Base-by-base conservation (phyloP, 345 rosid genomes). In the Euphorbia peplus region DNA sequence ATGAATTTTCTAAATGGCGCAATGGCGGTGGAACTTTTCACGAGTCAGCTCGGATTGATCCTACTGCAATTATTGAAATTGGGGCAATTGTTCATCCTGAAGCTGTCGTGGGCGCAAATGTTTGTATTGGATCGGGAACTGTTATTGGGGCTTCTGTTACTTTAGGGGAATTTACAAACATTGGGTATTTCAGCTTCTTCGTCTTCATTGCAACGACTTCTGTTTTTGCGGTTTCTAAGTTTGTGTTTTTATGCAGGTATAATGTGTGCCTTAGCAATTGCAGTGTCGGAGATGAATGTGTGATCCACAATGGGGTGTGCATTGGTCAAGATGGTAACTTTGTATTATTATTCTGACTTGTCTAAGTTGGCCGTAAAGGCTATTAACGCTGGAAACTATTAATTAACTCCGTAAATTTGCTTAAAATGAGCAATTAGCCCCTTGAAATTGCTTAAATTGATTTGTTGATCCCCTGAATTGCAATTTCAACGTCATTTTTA, bases 271-370 rank as follows among this genome's bases (percentile, higher is more conserved):
- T 91, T 15, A 74, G 80, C 66, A 89, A 93, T 68, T 87, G 97
- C 76, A 69, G 48, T 55, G 64, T 93, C 44, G 96, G 97, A 12
- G 85, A 86, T 71, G 86, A 80, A 8, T 88, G 97, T 80, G 75
- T 77, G 24, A 73, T 90, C 42, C 90, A 90, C 76, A 82, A 78
- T 79, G 98, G 98, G 54, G 93, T 71, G 16, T 85, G 93, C 82
- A 76, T 93, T 15, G 98, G 98, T 80, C 96, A 93, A 80, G 95
- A 93, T 83, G 97, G 97, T 91, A 72, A 73, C 65, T 53, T 50
- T 19, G 25, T 52, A 7, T 50, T 50, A 19, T 50, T 18, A 18
- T 52, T 52, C 12, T 52, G 56, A 52, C n/a, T n/a, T n/a, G n/a
- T n/a, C n/a, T n/a, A n/a, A 44, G 50, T 44, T 13, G 50, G 14